Conservation (phyloP, 2,329 filamentous ascomycete species). For the Podosphaera leucotricha region DNA sequence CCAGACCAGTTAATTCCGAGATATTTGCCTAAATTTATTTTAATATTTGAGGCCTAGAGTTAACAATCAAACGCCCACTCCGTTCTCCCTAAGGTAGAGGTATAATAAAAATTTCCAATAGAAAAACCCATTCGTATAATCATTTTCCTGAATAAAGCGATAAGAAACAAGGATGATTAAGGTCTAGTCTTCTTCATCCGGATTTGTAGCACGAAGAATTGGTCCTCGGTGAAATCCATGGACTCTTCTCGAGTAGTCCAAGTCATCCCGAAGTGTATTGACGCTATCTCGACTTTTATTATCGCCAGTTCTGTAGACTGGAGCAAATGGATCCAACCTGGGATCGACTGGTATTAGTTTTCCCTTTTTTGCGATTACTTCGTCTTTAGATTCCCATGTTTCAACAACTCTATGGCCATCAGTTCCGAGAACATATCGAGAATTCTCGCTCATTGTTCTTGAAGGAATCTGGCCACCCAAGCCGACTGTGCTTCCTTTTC, state of each 20-base stretch:
- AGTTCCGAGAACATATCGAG: conserved; percentile 15
- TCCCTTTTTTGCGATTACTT: conserved; percentile 20
- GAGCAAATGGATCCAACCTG: conserved; percentile 35
- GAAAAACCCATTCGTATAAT: neutral
- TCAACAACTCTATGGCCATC: conserved; percentile 15
- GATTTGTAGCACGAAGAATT: conserved; percentile 38
- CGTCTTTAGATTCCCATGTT: conserved; percentile 12
- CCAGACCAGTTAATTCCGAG: neutral
- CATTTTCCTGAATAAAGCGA: neutral
- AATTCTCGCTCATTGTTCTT: conserved; percentile 16
- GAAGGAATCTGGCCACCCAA: conserved; percentile 10
- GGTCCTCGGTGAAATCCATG: conserved; percentile 19
- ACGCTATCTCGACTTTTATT: conserved; percentile 39
- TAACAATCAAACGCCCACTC: neutral
- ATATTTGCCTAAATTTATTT: neutral
- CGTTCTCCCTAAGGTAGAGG: neutral
- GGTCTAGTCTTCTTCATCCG: conserved; percentile 19
- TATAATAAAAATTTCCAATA: neutral
- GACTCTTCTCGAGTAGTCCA: conserved; percentile 34
- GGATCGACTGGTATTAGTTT: conserved; percentile 37
- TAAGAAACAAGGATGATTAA: neutral
- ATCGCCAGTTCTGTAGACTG: conserved; percentile 26
- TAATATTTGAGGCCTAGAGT: neutral
- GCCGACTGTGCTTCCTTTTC: conserved; percentile 9
- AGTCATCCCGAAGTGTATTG: conserved; percentile 38